These are phyloP conservation scores for Claviceps sp. DNA, from an alignment of 2,329 filamentous ascomycete species.

Conservation along the genomic window DNA sequence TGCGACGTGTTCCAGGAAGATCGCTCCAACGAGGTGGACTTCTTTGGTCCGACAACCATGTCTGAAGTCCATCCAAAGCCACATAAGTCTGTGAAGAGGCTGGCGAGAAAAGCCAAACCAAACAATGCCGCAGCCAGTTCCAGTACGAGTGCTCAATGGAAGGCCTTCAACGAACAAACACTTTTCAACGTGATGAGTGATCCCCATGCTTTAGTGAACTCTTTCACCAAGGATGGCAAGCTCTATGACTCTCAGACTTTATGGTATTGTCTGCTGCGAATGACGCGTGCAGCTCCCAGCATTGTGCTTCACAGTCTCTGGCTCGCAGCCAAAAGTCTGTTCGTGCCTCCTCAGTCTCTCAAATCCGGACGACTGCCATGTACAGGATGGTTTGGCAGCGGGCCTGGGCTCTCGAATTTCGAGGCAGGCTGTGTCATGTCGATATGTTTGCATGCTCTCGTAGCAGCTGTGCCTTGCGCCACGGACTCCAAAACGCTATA, in stretches of 20 bases:
- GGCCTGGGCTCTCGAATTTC: constrained; percentile 21
- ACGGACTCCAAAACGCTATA: constrained; percentile 34
- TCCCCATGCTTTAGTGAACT: constrained; percentile 38
- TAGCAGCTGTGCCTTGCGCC: constrained; percentile 42
- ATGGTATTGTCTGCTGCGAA: constrained; percentile 49
- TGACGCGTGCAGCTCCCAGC: constrained; percentile 42
- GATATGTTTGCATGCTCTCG: constrained; percentile 48
- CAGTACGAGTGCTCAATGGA: constrained; percentile 33
- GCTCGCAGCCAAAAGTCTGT: constrained; percentile 45
- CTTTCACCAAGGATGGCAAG: constrained; percentile 40
- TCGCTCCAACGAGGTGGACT: constrained; percentile 34
- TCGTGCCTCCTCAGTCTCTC: constrained; percentile 36
- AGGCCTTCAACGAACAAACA: constrained; percentile 48
- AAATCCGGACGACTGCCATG: constrained; percentile 23
- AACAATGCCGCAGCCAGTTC: not conserved
- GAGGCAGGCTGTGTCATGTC: constrained; percentile 42
- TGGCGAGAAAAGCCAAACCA: constrained; percentile 4
- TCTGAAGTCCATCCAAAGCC: constrained; percentile 8
- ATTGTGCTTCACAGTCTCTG: constrained; percentile 52
- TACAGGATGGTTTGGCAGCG: constrained; percentile 4
- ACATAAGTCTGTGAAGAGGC: constrained; percentile 3
- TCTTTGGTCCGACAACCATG: constrained; percentile 24
- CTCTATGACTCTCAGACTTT: constrained; percentile 46
- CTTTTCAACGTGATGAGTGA: constrained; percentile 51
- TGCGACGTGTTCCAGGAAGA: constrained; percentile 48